Evolutionary conservation across 2,329 filamentous ascomycete genomes (phyloP).

Genomic region (Catunica adiposa): DNA sequence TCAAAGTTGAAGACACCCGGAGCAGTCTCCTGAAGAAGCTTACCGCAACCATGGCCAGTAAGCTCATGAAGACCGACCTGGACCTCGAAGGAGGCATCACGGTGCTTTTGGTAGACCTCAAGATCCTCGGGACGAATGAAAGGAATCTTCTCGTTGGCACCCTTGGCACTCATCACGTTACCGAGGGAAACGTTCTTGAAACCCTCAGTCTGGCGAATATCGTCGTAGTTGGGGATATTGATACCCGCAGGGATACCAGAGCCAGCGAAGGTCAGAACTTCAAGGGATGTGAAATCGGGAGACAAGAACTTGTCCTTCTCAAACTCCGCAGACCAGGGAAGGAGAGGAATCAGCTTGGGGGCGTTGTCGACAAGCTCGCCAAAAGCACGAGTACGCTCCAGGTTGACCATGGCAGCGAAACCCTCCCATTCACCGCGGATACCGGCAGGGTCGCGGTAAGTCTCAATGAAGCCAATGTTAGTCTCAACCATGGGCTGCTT

Average conservation of each 20-base stretch:
- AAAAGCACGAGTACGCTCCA: slow-evolving; percentile 74
- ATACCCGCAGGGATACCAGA: slow-evolving; percentile 53
- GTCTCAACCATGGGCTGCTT: slow-evolving; percentile 66
- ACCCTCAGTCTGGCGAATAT: slow-evolving; percentile 64
- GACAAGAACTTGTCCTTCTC: slow-evolving; percentile 94
- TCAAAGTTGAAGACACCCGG: slow-evolving; percentile 82
- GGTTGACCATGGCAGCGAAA: slow-evolving; percentile 44
- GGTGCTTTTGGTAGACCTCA: slow-evolving; percentile 62
- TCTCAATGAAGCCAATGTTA: slow-evolving; percentile 74
- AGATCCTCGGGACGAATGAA: slow-evolving; percentile 72
- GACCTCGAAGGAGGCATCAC: slow-evolving; percentile 80
- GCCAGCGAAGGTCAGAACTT: slow-evolving; percentile 62
- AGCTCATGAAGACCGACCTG: slow-evolving; percentile 92
- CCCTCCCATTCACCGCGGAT: slow-evolving; percentile 75
- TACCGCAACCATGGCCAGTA: slow-evolving; percentile 74
- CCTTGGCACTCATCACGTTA: slow-evolving; percentile 82
- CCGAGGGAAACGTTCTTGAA: slow-evolving; percentile 92
- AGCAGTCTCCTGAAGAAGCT: slow-evolving; percentile 77
- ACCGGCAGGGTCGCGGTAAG: slow-evolving; percentile 68
- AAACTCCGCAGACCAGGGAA: slow-evolving; percentile 78
- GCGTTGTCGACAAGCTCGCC: slow-evolving; percentile 69
- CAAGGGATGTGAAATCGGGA: slow-evolving; percentile 88
- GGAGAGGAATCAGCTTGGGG: slow-evolving; percentile 65
- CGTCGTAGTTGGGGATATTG: slow-evolving; percentile 56
- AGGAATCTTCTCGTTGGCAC: slow-evolving; percentile 79